Base-by-base conservation (phyloP, 192 early-diverging fungal genomes). In the Coemansia sp. region DNA sequence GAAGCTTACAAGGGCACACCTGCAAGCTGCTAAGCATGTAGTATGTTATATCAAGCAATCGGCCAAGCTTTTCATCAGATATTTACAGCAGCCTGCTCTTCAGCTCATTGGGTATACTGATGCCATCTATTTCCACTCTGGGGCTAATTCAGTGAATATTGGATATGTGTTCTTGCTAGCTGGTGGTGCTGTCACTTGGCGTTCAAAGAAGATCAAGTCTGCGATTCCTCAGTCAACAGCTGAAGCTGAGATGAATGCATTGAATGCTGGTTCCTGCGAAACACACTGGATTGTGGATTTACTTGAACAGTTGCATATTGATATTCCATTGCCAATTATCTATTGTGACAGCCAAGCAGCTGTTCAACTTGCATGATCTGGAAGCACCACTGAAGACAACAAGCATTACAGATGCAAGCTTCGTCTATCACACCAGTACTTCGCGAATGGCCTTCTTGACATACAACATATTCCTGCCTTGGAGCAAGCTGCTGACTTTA, bases 131-230 rank as follows among this genome's bases (percentile, higher is more conserved):
- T 68, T 54, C 46, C 66, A 68, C 44, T 19, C 57, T 0, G 46
- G 45, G 22, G 58, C 58, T 13, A 59, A 53, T n/a, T 10, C 46
- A 8, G 67, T 53, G 1, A 43, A 69, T 20, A 20, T 20, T 46
- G 59, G 40, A 0, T 69, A 62, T 54, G 38, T 54, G 0, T 61
- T 61, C 48, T 45, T 49, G 57, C 19, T 62, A 7, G 59, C 57
- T 62, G 48, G 67, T 19, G 57, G 58, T 14, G 58, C 39, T 1
- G 46, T 68, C 2, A 60, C 67, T 7, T 69, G 59, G 67, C 46
- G 32, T 5, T 62, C 48, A 9, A 69, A 69, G 67, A 61, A 61
- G 25, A 20, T 54, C 54, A 61, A 68, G 59, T 37, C 67, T 14
- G 67, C 67, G 2, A 32, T 32, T 42, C 48, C 59, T 7, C 40